Percentiles rank a stretch among this genome's conserved stretches.
These are phyloP conservation scores for Thelephora terrestris DNA, from an alignment of 1,284 basidiomycete species.

Conservation along the genomic window DNA sequence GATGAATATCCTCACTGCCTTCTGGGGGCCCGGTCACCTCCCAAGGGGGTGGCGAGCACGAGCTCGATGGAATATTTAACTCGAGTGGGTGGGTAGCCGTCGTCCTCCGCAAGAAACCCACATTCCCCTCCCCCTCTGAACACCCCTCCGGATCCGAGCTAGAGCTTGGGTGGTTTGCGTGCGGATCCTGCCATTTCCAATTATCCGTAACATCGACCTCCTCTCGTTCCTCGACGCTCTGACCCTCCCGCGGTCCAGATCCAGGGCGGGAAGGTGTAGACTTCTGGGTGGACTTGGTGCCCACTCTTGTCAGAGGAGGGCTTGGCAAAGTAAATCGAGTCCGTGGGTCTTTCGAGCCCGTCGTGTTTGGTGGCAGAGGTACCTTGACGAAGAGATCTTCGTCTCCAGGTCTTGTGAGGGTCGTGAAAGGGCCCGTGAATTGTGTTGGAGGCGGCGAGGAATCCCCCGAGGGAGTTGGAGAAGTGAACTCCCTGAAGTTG, in stretches of 20 bases:
- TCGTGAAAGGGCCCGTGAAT: no score
- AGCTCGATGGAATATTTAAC: conserved; percentile 24
- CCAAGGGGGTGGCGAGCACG: conserved; percentile 47
- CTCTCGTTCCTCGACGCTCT: conserved; percentile 6
- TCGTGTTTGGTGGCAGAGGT: no score
- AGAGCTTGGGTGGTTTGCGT: conserved; percentile 8
- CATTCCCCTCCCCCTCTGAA: neutral
- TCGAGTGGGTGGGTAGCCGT: conserved; percentile 20
- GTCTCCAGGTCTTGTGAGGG: no score
- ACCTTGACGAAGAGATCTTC: no score
- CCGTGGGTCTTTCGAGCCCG: no score
- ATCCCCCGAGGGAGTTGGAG: no score
- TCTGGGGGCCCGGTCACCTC: conserved; percentile 41
- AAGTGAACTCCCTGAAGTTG: no score
- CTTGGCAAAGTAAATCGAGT: conserved; percentile 9
- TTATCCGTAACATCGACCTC: conserved; percentile 8
- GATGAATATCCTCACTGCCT: conserved; percentile 9
- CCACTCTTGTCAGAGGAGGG: conserved; percentile 16
- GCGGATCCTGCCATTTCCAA: conserved; percentile 9
- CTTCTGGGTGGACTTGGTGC: neutral
- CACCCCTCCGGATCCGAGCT: neutral
- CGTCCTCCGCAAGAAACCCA: neutral
- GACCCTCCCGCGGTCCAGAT: conserved; percentile 4
- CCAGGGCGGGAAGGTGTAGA: neutral
- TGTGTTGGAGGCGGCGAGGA: no score